Percentiles rank a stretch among this genome's conserved stretches.
These are phyloP conservation scores for Dichotomopilus funicola DNA, from an alignment of 2,329 filamentous ascomycete species.

Conservation along the genomic window DNA sequence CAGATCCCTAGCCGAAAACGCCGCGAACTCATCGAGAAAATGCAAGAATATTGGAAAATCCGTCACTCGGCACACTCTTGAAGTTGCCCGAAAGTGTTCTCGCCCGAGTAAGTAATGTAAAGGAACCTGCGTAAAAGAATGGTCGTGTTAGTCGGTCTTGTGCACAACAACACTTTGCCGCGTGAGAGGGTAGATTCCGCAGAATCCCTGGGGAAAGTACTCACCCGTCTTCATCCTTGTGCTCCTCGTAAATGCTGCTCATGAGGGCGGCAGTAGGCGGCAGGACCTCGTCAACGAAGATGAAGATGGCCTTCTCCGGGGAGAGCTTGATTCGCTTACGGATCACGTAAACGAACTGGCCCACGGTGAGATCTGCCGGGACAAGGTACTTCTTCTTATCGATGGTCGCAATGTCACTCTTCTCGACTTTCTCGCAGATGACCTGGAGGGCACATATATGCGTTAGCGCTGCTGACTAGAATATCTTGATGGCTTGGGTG, in stretches of 20 bases:
- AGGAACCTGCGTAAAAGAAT: slow-evolving; percentile 59
- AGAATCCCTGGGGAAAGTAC: slow-evolving; percentile 23
- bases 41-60: slow-evolving; percentile 1
- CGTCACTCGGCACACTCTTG: slow-evolving; percentile 33
- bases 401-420: slow-evolving; percentile 98
- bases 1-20: slow-evolving; percentile 19
- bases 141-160: slow-evolving; percentile 3
- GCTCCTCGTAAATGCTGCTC: slow-evolving; percentile 99
- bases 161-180: background rate
- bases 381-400: slow-evolving; percentile 99
- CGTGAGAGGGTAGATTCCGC: background rate
- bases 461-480: slow-evolving; percentile 11
- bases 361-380: slow-evolving; percentile 92
- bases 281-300: slow-evolving; percentile 98
- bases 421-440: slow-evolving; percentile 99
- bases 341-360: slow-evolving; percentile 98
- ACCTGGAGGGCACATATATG: slow-evolving; percentile 51
- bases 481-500: background rate
- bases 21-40: slow-evolving; percentile 17
- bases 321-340: slow-evolving; percentile 99
- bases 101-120: slow-evolving; percentile 98
- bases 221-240: slow-evolving; percentile 77
- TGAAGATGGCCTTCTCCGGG: slow-evolving; percentile 99
- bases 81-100: slow-evolving; percentile 85
- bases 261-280: slow-evolving; percentile 95